Percentiles rank a stretch among this genome's conserved stretches.
phyloP scores from a whole-genome alignment of 306 rosid species.

The Abrus pulchellus region DNA sequence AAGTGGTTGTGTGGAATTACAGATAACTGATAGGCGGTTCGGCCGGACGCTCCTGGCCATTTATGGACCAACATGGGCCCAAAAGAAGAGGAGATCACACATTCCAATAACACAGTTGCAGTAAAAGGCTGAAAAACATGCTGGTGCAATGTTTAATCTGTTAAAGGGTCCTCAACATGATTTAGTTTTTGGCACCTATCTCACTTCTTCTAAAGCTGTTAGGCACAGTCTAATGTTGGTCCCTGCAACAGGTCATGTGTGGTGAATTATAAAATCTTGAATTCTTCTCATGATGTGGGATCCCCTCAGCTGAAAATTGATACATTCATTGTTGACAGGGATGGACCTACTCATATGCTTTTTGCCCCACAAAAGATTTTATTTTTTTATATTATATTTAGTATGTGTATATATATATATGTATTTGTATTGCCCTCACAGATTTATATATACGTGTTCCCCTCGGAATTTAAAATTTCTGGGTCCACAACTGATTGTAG shows the following conservation, averaged over 20 bases:
- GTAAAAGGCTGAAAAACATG: slow-evolving; percentile 49
- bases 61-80: slow-evolving; percentile 95
- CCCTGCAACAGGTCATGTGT: slow-evolving; percentile 34
- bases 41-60: slow-evolving; percentile 91
- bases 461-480: too few species aligned
- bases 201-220: slow-evolving; percentile 35
- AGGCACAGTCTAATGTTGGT: slow-evolving; percentile 8
- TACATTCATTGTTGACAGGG: too few species aligned
- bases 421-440: too few species aligned
- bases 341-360: too few species aligned
- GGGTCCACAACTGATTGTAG: not conserved
- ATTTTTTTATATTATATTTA: too few species aligned
- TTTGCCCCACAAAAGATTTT: too few species aligned
- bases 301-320: not conserved
- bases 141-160: slow-evolving; percentile 39
- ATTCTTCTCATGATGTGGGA: slow-evolving; percentile 3
- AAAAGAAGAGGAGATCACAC: slow-evolving; percentile 73
- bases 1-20: slow-evolving; percentile 49
- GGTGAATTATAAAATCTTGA: not conserved
- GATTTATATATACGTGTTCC: too few species aligned
- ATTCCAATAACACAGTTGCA: slow-evolving; percentile 40
- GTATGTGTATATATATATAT: too few species aligned
- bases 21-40: slow-evolving; percentile 88
- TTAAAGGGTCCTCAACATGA: slow-evolving; percentile 18
- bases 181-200: slow-evolving; percentile 12